Evolutionary conservation across 352 stramenopile genomes (phyloP), one percentile per base, ranked within the genome.

Genomic region (Phytopythium chamaehyphon): DNA sequence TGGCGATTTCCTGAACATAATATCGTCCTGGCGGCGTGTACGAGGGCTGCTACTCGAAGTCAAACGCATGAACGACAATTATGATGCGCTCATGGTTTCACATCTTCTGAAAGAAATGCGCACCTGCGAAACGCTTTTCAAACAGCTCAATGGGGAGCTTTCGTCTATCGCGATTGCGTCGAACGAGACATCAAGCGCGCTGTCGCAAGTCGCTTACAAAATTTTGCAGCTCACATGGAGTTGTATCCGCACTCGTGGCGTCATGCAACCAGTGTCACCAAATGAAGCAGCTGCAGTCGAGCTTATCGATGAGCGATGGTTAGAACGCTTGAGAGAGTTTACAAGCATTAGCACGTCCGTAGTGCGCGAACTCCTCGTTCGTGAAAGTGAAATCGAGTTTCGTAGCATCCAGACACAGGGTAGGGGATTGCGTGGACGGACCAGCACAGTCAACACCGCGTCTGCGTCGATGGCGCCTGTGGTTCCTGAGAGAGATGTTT

Each of bases 101-200:
- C 75, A 87, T 36, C 61, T 93, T 40, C 73, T 90, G 49, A 89
- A 93, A 60, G 76, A 93, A 50, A 89, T 93, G 75, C 76, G 80
- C 23, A 77, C 73, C 36, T 90, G 78, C 40, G 82, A 93, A 55
- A 77, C 59, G 40, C 70, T 87, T 19, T 88, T 88, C 62, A 88
- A 86, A 56, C 75, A 88, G 57, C 73, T 93, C 33, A 75, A 89
- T 40, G 49, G 44, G 15, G 82, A 93, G 22, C 66, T 93, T 22
- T 65, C 70, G 44, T 40, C 66, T 26, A 73, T 90, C 37, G 74
- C 75, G 3, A 71, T 88, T 10, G 73, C 76, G 36, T 88, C 79
- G n/a, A 93, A 90, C 54, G 83, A 90, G 53, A 69, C 70, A 21
- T 72, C 83, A 8, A 85, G 71, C 43, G 72, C 76, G 33, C 64